Percentiles rank a stretch among this genome's conserved stretches.
phyloP scores from a whole-genome alignment of 2,329 filamentous ascomycete genomes.

The Juglanconis oblonga region DNA sequence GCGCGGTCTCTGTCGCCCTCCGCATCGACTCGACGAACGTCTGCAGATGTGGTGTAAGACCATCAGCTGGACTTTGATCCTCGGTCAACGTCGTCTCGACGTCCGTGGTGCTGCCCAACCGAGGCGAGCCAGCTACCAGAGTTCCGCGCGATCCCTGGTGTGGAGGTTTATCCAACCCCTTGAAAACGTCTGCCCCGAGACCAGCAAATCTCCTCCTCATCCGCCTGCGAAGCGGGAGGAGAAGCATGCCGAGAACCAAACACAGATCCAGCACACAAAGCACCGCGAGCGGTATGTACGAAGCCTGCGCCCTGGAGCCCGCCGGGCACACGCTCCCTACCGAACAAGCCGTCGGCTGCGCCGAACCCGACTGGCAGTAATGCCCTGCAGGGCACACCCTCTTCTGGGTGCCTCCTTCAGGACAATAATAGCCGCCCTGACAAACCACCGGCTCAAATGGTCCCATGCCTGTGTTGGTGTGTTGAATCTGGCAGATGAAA shows the following conservation, averaged over 20 bases:
- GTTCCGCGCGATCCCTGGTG: background rate
- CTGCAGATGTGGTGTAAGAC: constrained; percentile 38
- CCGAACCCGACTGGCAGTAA: constrained; percentile 50
- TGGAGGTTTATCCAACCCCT: background rate
- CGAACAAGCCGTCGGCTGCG: constrained; percentile 44
- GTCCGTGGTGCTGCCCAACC: background rate
- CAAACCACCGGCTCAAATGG: constrained; percentile 52
- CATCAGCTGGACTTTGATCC: constrained; percentile 29
- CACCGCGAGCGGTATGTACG: constrained; percentile 40
- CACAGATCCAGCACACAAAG: constrained; percentile 41
- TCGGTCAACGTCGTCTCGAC: constrained; percentile 37
- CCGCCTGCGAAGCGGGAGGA: constrained; percentile 34
- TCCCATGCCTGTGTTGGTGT: constrained; percentile 39
- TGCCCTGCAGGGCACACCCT: constrained; percentile 43
- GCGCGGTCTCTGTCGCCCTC: constrained; percentile 46
- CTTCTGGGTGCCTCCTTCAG: constrained; percentile 36
- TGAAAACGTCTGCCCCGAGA: background rate
- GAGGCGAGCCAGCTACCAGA: constrained; percentile 27
- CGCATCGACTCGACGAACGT: constrained; percentile 52
- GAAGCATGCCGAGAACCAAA: constrained; percentile 34
- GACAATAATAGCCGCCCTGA: constrained; percentile 47
- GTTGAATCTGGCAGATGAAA: constrained; percentile 29
- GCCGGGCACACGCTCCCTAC: constrained; percentile 44
- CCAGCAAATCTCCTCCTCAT: constrained; percentile 27
- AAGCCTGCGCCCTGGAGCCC: constrained; percentile 39